phyloP scores from a whole-genome alignment of 1,139 yeast species.

The Geotrichum bryndzae region DNA sequence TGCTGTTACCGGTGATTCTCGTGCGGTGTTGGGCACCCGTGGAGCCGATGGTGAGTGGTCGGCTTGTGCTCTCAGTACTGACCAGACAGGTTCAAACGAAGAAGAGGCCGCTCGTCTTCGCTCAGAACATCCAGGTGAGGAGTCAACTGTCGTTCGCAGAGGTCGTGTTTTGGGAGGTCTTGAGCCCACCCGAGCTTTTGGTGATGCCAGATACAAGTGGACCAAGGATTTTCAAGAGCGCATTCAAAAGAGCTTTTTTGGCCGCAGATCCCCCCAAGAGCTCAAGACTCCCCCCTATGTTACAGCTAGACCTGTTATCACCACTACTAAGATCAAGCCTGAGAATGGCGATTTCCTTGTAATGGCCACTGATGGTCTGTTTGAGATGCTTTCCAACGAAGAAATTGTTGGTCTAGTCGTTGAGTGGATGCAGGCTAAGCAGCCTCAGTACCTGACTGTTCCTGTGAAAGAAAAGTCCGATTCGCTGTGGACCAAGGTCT shows the following conservation, averaged over 20 bases:
- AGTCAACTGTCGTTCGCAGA: constrained; percentile 62
- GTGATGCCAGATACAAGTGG: constrained; percentile 89
- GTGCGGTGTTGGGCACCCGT: constrained; percentile 79
- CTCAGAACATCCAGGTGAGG: constrained; percentile 87
- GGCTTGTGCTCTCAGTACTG: constrained; percentile 77
- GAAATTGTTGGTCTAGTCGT: constrained; percentile 93
- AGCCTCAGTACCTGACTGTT: constrained; percentile 43
- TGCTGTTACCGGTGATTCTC: constrained; percentile 94
- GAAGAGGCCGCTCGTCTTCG: constrained; percentile 79
- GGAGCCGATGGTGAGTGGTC: constrained; percentile 66
- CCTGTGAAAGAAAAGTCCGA: constrained; percentile 12
- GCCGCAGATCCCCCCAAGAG: constrained; percentile 72
- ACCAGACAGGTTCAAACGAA: constrained; percentile 90
- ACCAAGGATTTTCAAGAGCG: constrained; percentile 70
- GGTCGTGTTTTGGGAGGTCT: constrained; percentile 92
- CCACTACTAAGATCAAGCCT: constrained; percentile 71
- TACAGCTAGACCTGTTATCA: constrained; percentile 90
- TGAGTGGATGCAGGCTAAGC: constrained; percentile 85
- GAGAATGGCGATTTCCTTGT: constrained; percentile 77
- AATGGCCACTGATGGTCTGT: constrained; percentile 89
- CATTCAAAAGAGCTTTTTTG: constrained; percentile 72
- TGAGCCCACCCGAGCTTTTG: constrained; percentile 95
- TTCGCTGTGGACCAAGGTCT: constrained; percentile 13
- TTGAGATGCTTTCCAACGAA: constrained; percentile 84
- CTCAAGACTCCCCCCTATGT: constrained; percentile 91